Base-by-base conservation (phyloP, 2,329 filamentous ascomycete species). In the Elsinoe batatas region DNA sequence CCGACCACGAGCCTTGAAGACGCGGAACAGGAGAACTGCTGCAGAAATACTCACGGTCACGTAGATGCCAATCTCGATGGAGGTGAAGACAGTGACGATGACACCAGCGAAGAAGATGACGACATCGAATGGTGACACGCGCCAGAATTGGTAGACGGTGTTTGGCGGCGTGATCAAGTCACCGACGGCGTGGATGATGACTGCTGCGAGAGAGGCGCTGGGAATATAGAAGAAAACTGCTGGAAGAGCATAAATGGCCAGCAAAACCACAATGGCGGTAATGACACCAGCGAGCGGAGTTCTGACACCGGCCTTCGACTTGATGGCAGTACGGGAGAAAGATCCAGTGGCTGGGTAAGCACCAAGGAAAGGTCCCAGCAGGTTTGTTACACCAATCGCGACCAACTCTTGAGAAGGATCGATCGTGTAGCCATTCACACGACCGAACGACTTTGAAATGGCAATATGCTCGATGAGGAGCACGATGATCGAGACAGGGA, bases 341-440 rank as follows among this genome's bases (percentile, higher is more conserved):
- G 93, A 97, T 1, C 93, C 93, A 2, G 91, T 98, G 0, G 89
- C 87, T 12, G 91, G 88, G 66, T 95, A 98, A 1, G 79, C 93
- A 51, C 91, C 93, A 2, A 97, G 77, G 73, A 97, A 95, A 2
- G 93, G 90, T 0, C 88, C 91, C 6, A 97, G 77, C 36, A 97
- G 76, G 67, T 97, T 97, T 35, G 85, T 86, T 22, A 96, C 81
- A 59, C 91, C 91, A 61, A 97, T 95, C 18, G 89, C 91, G 46
- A 98, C 88, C 72, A 98, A 80, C 69, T 98, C 91, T 69, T 98
- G 91, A 0, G 91, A 96, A 0, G 93, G 91, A 63, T 96, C 84
- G 67, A 98, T 96, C 13, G 82, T 85, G 71, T 98, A 98, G 73
- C 95, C 95, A 75, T 96, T 97, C 64, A 96, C 81, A 58, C 91